Conservation (phyloP, 441 rosid species). For the Hypseocharis bilobata region DNA sequence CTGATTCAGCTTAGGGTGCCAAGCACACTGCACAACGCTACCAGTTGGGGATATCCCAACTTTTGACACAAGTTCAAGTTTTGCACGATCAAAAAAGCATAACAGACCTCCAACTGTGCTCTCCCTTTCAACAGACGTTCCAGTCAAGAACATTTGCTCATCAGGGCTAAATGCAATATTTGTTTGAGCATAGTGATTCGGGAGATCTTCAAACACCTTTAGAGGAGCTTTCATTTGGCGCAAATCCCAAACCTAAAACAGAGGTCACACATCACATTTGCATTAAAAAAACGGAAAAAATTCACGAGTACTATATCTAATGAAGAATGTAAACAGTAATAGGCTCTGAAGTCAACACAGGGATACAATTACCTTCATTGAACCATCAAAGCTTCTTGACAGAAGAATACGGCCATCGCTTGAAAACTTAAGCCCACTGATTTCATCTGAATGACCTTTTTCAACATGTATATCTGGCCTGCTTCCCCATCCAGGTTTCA, state of each 20-base stretch:
- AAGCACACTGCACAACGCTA: slow-evolving; percentile 83
- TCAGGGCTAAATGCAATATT: slow-evolving; percentile 84
- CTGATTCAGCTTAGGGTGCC: slow-evolving; percentile 97
- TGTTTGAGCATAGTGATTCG: slow-evolving; percentile 82
- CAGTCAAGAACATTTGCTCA: slow-evolving; percentile 76
- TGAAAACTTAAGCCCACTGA: slow-evolving; percentile 82
- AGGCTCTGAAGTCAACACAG: background rate
- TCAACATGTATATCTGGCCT: slow-evolving; percentile 74
- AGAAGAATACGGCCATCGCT: slow-evolving; percentile 63
- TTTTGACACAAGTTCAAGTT: slow-evolving; percentile 82
- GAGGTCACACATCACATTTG: slow-evolving; percentile 12
- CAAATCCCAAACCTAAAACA: slow-evolving; percentile 81
- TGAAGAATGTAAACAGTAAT: slow-evolving; percentile 8
- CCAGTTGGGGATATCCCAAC: slow-evolving; percentile 74
- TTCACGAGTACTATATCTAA: slow-evolving; percentile 3
- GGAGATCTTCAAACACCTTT: slow-evolving; percentile 70
- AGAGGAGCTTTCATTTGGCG: slow-evolving; percentile 67
- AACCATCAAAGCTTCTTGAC: slow-evolving; percentile 84
- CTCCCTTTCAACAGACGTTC: slow-evolving; percentile 86
- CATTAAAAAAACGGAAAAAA: slow-evolving; percentile 13
- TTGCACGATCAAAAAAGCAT: slow-evolving; percentile 70
- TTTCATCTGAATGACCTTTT: slow-evolving; percentile 84
- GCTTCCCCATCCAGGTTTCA: slow-evolving; percentile 98
- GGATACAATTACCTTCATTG: slow-evolving; percentile 56
- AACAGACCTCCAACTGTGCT: slow-evolving; percentile 70